Base-by-base conservation (phyloP, 2,329 filamentous ascomycete genomes). In the Sphaerulina populicola region DNA sequence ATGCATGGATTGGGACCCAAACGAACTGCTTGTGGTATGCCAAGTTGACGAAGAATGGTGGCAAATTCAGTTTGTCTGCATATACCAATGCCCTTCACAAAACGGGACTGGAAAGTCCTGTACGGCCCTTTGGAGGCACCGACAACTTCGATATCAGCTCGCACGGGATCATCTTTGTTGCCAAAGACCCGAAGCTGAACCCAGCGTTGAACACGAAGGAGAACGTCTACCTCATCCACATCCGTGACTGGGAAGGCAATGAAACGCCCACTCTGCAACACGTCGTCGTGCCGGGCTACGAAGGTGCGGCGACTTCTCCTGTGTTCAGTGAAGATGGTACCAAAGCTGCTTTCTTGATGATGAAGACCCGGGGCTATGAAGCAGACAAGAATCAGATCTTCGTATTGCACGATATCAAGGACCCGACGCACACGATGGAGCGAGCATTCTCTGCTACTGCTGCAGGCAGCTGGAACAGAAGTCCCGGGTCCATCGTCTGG, bases 331-430 rank as follows among this genome's bases (percentile, higher is more conserved):
- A 81, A 3, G 77, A 85, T 61, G 86, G 87, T 8, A 78, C 75
- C 33, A 77, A 78, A 53, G 73, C 91, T 23, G 87, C 81, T 1
- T 95, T 94, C 66, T 75, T 87, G 29, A 81, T 86, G 55, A 94
- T 94, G 89, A 77, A 79, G 56, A 77, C 77, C 50, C 75, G 80
- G 46, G 81, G 84, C 53, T 94, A 95, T 65, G 89, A 96, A 68
- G 80, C 84, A 12, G 88, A 95, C 71, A 85, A 85, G 66, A 77
- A 83, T 40, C 77, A 82, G 40, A 71, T 88, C 3, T 70, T 89
- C 55, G 69, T 18, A 18, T 18, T 88, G 2, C 67, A 87, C 1
- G 77, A 87, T 59, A 71, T 86, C 18, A 18, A 18, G 18, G 18
- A 18, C 29, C 27, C 33, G 35, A 38, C 30, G 6, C 41, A 43